These are phyloP conservation scores for Annulohypoxylon nitens DNA, from an alignment of 495 filamentous ascomycete genomes.

Conservation along the genomic window DNA sequence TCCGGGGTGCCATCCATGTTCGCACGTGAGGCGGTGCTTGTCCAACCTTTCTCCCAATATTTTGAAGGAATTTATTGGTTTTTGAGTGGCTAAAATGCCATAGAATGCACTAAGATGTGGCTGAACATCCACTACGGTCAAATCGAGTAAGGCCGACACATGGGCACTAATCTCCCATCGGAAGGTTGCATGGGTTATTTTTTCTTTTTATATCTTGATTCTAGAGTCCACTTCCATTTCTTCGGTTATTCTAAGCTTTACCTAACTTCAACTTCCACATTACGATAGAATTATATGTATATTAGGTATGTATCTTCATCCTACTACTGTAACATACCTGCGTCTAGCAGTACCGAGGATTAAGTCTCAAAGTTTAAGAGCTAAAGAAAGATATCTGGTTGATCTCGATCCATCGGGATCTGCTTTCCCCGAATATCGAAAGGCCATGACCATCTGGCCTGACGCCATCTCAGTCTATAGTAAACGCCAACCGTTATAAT, in stretches of 20 bases:
- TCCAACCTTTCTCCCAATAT: not conserved
- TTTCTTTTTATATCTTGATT: constrained; percentile 23
- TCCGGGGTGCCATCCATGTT: constrained; percentile 7
- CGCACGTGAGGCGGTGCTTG: constrained; percentile 26
- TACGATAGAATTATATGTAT: constrained; percentile 4
- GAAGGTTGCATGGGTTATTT: constrained; percentile 21
- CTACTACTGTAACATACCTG: not conserved
- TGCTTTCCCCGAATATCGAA: not conserved
- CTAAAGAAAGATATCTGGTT: not conserved
- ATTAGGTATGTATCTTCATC: not conserved
- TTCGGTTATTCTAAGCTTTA: not conserved
- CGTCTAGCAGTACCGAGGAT: not conserved
- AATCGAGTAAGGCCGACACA: constrained; percentile 20
- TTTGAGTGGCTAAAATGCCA: constrained; percentile 28
- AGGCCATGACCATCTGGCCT: not conserved
- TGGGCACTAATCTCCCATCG: constrained; percentile 15
- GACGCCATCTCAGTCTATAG: not conserved
- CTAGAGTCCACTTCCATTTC: not conserved
- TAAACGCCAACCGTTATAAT: not conserved
- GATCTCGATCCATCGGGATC: constrained; percentile 16
- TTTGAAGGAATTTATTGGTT: not conserved
- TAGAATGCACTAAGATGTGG: constrained; percentile 32
- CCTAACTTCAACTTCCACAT: constrained; percentile 5
- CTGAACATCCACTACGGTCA: constrained; percentile 14
- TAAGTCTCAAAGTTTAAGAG: not conserved